A percentile compares a stretch with the other conserved stretches of the same genome.
Conservation (phyloP, 768 basidiomycete genomes). For the Pulveroboletus sp. region DNA sequence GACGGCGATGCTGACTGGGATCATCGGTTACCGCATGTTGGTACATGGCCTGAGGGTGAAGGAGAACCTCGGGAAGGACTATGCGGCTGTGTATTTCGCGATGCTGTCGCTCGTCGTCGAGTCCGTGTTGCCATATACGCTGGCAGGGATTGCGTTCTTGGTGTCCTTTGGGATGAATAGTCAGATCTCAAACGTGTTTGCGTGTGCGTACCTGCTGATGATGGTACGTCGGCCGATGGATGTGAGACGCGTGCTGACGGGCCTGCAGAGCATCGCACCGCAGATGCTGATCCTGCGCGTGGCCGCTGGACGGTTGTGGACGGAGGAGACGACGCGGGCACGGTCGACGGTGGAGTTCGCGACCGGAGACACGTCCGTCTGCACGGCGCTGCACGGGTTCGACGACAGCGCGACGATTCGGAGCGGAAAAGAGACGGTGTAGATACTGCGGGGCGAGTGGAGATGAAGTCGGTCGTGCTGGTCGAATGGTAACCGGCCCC, state of each 20-base stretch:
- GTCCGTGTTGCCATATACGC: constrained; percentile 24
- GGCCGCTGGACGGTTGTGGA: constrained; percentile 16
- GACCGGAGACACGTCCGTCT: background rate
- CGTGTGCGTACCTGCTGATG: constrained; percentile 19
- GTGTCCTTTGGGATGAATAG: constrained; percentile 19
- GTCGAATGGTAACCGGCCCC: too few species aligned
- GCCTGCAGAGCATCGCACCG: constrained; percentile 20
- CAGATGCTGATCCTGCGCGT: constrained; percentile 25
- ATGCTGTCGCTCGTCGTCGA: constrained; percentile 18
- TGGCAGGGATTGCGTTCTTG: constrained; percentile 23
- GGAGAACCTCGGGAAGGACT: constrained; percentile 15
- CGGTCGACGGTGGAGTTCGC: constrained; percentile 8
- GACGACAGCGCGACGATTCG: background rate
- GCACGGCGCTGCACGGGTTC: background rate
- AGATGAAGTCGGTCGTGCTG: too few species aligned
- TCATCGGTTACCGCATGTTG: constrained; percentile 18
- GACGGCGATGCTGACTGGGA: constrained; percentile 18
- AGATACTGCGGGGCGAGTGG: background rate
- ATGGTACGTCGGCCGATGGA: constrained; percentile 13
- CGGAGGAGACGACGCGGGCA: constrained; percentile 5
- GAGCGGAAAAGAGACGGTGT: constrained; percentile 2
- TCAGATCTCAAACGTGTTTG: constrained; percentile 10
- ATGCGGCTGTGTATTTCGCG: constrained; percentile 18
- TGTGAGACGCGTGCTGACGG: background rate
- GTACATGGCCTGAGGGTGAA: constrained; percentile 9